These are phyloP conservation scores for Hypericum perforatum DNA, from an alignment of 345 rosid genomes.

Conservation along the genomic window DNA sequence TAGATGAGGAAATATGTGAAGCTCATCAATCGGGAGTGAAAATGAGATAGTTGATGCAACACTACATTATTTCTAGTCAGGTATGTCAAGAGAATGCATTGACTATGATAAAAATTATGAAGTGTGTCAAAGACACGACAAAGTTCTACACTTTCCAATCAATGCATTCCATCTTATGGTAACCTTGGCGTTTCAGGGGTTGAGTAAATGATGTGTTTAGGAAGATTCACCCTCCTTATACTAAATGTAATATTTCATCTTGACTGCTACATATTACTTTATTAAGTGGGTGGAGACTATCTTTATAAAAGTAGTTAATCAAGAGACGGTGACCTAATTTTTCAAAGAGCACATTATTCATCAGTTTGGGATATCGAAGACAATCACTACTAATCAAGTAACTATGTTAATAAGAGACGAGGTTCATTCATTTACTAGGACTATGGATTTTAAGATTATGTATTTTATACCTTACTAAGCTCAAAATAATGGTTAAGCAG, in stretches of 20 bases:
- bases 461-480: constrained; percentile 1
- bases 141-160: background rate
- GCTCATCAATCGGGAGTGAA: background rate
- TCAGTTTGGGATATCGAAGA: background rate
- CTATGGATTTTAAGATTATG: background rate
- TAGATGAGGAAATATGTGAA: background rate
- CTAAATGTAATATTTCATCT: background rate
- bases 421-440: background rate
- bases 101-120: background rate
- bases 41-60: constrained; percentile 1
- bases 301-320: background rate
- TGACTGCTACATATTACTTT: background rate
- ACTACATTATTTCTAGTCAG: background rate
- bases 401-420: background rate
- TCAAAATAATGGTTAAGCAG: constrained; percentile 3
- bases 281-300: constrained; percentile 1
- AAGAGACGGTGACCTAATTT: background rate
- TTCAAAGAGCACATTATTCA: constrained; percentile 5
- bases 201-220: background rate
- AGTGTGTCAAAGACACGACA: background rate
- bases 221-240: constrained; percentile 1
- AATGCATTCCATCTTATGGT: background rate
- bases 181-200: background rate
- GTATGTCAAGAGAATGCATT: background rate
- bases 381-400: constrained; percentile 1